A percentile compares a stretch with the other conserved stretches of the same genome.
Conservation (phyloP, 225 moss, liverwort and hornwort genomes). For the Physcomitrellopsis africana region DNA sequence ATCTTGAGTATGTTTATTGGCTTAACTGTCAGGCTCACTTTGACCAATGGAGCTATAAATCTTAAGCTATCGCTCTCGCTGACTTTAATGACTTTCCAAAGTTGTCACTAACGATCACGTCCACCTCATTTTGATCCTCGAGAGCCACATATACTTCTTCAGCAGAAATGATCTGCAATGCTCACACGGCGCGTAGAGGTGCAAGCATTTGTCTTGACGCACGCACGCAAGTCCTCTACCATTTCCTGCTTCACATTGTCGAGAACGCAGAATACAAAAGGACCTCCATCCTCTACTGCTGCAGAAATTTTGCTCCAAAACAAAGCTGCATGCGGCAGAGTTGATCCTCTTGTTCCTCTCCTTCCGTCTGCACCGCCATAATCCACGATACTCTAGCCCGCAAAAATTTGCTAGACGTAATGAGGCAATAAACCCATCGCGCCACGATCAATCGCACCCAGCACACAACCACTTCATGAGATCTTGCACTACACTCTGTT, state of each 20-base stretch:
- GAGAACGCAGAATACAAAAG: not conserved
- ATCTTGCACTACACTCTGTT: no score
- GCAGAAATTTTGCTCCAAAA: no score
- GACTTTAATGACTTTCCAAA: not conserved
- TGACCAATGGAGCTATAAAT: not conserved
- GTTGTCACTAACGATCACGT: not conserved
- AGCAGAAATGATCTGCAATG: not conserved
- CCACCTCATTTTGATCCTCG: not conserved
- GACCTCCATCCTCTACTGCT: no score
- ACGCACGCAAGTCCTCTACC: not conserved
- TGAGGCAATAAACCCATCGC: no score
- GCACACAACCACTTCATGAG: no score
- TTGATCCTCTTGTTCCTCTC: no score
- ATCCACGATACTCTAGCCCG: no score
- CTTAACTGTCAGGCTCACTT: constrained; percentile 2
- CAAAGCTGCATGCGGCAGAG: no score
- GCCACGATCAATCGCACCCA: no score
- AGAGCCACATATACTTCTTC: not conserved
- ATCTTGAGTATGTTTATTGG: constrained; percentile 13
- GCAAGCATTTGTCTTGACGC: not conserved
- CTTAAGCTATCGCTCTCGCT: constrained; percentile 3
- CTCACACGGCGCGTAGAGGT: not conserved
- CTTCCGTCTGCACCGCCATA: no score
- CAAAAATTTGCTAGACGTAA: no score
- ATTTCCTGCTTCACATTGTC: not conserved